phyloP scores from a whole-genome alignment of 192 early-diverging fungal species.

The Phycomyces nitens region DNA sequence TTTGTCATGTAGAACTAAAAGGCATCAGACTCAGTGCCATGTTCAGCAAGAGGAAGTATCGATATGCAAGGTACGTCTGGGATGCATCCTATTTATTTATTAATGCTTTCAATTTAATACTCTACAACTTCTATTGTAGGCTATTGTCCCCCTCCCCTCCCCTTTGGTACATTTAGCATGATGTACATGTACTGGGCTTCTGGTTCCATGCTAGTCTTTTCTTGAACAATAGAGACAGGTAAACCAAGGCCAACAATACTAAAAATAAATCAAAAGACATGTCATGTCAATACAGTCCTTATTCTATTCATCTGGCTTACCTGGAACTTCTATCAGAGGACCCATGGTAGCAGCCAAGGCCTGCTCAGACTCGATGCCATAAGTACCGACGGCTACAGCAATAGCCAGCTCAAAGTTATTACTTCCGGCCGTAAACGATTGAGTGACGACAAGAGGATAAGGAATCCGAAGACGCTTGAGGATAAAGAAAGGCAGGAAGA shows the following conservation, averaged over 20 bases:
- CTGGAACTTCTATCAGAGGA: conserved; percentile 71
- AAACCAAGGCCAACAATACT: conserved; percentile 4
- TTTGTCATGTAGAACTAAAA: too few species aligned
- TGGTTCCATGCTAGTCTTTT: conserved; percentile 10
- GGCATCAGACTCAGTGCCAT: too few species aligned
- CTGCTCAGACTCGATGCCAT: conserved; percentile 61
- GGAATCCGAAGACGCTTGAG: conserved; percentile 35
- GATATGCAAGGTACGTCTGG: too few species aligned
- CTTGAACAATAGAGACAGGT: conserved; percentile 2
- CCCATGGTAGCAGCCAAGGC: conserved; percentile 64
- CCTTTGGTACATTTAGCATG: not conserved
- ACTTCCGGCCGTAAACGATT: conserved; percentile 60
- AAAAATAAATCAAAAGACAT: too few species aligned
- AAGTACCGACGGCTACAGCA: conserved; percentile 63
- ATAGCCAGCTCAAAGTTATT: conserved; percentile 81
- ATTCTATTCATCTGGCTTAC: conserved; percentile 1
- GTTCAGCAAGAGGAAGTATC: too few species aligned
- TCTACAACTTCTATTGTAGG: not conserved
- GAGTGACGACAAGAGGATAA: conserved; percentile 49
- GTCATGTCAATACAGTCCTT: too few species aligned
- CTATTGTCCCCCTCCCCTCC: not conserved
- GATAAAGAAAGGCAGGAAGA: conserved; percentile 42
- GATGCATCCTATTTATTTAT: too few species aligned
- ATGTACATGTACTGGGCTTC: too few species aligned
- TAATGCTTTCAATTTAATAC: too few species aligned